Base-by-base conservation (phyloP, 306 rosid genomes). In the Vigna mungo region DNA sequence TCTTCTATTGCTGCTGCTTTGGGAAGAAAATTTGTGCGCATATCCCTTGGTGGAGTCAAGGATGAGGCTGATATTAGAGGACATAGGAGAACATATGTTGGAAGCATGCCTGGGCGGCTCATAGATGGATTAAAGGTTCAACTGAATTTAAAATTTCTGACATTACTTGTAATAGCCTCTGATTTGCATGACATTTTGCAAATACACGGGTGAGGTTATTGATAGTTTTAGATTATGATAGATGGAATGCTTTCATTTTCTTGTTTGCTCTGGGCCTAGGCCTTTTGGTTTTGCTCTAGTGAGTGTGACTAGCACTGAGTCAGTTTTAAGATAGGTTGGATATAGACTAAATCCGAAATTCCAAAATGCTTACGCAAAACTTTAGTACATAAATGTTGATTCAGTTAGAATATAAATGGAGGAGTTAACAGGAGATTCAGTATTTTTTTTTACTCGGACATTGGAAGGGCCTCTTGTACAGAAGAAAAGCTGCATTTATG, bases 31-130 rank as follows among this genome's bases (percentile, higher is more conserved):
- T 96, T 96, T 80, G 77, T 96, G 23, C 96, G 99, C 82, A 96
- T 96, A 85, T 96, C 99, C 80, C 98, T 96, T 78, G 99, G 99
- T 64, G 99, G 99, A 79, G 99, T 96, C 78, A 96, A 96, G 90
- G 99, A 96, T 79, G 99, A 96, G 86, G 99, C 99, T 51, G 99
- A 96, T 83, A 88, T 96, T 80, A 90, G 99, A 85, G 99, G 99
- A 68, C 99, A 96, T 78, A 86, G 99, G 89, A 92, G 99, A 90
- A 96, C 99, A 55, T 96, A 96, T 82, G 93, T 96, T 83, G 99
- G 99, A 87, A 96, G 99, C 90, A 96, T 96, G 99, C 98, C 99
- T 41, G 99, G 99, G 64, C 87, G 99, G 78, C 98, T 96, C 68
- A 91, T 96, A 83, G 99, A 96, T 36, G 98, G 99, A 67, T 76